Conservation (phyloP, 2,329 filamentous ascomycete species). For the Cladosporium sp. region DNA sequence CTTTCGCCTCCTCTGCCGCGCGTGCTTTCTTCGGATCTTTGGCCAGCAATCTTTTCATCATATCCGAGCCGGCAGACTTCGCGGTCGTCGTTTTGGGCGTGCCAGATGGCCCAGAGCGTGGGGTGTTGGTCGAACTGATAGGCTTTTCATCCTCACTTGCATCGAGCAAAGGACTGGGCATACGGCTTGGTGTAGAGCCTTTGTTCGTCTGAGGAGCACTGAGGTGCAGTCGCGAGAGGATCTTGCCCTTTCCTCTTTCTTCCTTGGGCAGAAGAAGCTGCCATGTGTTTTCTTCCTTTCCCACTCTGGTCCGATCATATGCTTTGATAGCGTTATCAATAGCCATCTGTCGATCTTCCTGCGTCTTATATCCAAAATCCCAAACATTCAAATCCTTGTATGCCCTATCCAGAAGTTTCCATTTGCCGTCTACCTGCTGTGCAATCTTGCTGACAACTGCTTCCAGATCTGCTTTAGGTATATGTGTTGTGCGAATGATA, state of each 20-base stretch:
- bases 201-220: conserved; percentile 24
- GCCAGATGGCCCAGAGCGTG: conserved; percentile 22
- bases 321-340: conserved; percentile 60
- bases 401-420: conserved; percentile 53
- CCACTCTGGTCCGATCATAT: conserved; percentile 58
- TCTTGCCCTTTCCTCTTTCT: conserved; percentile 59
- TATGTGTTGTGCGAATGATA: conserved; percentile 44
- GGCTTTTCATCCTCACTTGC: conserved; percentile 11
- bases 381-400: conserved; percentile 61
- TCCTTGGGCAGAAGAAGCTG: conserved; percentile 57
- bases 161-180: conserved; percentile 27
- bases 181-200: conserved; percentile 24
- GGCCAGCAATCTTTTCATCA: conserved; percentile 40
- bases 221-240: conserved; percentile 56
- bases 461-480: conserved; percentile 46
- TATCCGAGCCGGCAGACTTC: conserved; percentile 21
- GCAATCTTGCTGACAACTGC: conserved; percentile 49
- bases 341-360: conserved; percentile 54
- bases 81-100: conserved; percentile 24
- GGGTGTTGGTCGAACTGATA: conserved; percentile 21
- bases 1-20: conserved; percentile 38
- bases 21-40: conserved; percentile 45
- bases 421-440: conserved; percentile 48
- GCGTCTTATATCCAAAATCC: conserved; percentile 54
- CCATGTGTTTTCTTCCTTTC: conserved; percentile 59